Evolutionary conservation across 164 flowering plant genomes (phyloP).

Genomic region (Umbilicus rupestris): DNA sequence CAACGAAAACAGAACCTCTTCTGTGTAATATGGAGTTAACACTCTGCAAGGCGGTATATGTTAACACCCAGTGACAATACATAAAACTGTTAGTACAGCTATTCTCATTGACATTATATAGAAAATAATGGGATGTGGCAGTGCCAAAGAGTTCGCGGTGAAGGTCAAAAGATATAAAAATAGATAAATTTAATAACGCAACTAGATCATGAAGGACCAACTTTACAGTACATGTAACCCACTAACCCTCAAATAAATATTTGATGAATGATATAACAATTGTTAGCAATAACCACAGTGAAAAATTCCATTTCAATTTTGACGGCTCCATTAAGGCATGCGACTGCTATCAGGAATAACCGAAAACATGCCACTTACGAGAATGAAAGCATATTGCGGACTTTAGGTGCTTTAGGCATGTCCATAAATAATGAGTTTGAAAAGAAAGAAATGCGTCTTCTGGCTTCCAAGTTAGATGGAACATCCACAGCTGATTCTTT

Average conservation of each 20-base stretch:
- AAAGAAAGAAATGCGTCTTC: conserved; percentile 91
- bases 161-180: not conserved
- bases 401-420: conserved; percentile 97
- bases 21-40: conserved; percentile 84
- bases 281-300: not conserved
- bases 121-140: not conserved
- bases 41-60: conserved; percentile 38
- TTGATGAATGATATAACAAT: not conserved
- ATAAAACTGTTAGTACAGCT: not conserved
- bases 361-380: conserved; percentile 43
- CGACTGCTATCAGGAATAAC: not conserved
- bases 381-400: conserved; percentile 96
- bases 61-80: not conserved
- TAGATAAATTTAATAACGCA: not conserved
- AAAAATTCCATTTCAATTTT: not conserved
- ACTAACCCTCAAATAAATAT: not conserved
- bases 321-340: not conserved
- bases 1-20: conserved; percentile 86
- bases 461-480: conserved; percentile 88
- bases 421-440: conserved; percentile 94
- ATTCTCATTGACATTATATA: not conserved
- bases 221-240: not conserved
- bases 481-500: conserved; percentile 99
- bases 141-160: not conserved
- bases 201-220: no score